Conservation (phyloP, 208 protist genomes). For the Crithidia thermophila region DNA sequence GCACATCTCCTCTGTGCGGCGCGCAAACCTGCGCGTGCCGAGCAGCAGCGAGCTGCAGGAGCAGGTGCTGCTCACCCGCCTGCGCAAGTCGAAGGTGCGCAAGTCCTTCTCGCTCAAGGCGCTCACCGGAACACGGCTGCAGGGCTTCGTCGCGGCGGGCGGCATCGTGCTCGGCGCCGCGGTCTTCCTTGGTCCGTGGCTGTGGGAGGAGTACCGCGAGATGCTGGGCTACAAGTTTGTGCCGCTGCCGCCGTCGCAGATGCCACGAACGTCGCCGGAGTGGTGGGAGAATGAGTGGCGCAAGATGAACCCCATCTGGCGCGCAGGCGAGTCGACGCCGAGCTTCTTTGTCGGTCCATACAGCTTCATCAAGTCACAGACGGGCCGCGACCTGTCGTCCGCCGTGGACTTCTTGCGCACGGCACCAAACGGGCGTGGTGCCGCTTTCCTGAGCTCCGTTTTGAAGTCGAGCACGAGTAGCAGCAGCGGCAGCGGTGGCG, state of each 20-base stretch:
- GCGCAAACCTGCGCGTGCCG: conserved; percentile 14
- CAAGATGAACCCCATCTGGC: conserved; percentile 81
- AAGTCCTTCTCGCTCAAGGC: conserved; percentile 47
- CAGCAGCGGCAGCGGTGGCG: not conserved
- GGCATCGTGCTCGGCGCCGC: conserved; percentile 69
- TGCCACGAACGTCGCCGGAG: conserved; percentile 70
- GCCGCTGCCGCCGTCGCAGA: conserved; percentile 52
- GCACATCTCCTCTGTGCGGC: conserved; percentile 11
- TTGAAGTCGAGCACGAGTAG: not conserved
- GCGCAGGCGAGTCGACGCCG: conserved; percentile 55
- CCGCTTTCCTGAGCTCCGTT: no score
- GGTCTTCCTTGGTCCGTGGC: conserved; percentile 77
- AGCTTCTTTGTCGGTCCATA: conserved; percentile 76
- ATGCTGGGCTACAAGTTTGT: conserved; percentile 72
- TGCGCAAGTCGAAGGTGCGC: conserved; percentile 32
- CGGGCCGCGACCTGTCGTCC: conserved; percentile 74
- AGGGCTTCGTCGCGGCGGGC: conserved; percentile 63
- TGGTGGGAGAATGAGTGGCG: conserved; percentile 94
- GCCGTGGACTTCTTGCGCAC: conserved; percentile 50
- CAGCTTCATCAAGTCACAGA: conserved; percentile 65
- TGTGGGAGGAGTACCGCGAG: conserved; percentile 75
- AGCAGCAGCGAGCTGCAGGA: conserved; percentile 44
- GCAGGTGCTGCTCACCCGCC: conserved; percentile 56
- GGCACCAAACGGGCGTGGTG: no score
- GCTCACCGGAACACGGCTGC: conserved; percentile 60